A percentile compares a stretch with the other conserved stretches of the same genome.
phyloP scores from a whole-genome alignment of 257 asterid genomes.

The Fraxinus anomala region DNA sequence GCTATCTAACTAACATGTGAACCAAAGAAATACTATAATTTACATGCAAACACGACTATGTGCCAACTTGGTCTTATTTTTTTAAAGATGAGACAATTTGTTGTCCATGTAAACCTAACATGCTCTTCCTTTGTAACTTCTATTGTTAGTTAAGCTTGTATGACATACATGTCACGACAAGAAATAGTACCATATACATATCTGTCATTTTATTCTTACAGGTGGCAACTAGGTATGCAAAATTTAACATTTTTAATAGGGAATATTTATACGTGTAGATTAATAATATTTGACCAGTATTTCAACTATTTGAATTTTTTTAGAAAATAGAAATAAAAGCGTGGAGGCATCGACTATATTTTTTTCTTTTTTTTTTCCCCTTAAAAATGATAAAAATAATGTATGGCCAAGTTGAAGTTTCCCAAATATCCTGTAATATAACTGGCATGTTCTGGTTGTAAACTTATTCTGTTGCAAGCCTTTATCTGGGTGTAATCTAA shows the following conservation, averaged over 20 bases:
- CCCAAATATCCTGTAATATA: not conserved
- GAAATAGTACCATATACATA: not conserved
- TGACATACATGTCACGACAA: not conserved
- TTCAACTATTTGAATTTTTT: not conserved
- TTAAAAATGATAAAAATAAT: no score
- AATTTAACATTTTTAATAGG: not conserved
- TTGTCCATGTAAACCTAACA: not conserved
- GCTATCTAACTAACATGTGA: not conserved
- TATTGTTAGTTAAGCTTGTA: not conserved
- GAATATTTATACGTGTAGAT: not conserved
- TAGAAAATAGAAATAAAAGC: not conserved
- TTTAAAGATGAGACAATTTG: not conserved
- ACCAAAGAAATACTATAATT: not conserved
- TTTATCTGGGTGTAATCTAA: not conserved
- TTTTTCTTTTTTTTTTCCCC: no score
- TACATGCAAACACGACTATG: not conserved
- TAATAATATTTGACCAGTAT: not conserved
- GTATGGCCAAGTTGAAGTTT: not conserved
- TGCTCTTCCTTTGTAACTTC: not conserved
- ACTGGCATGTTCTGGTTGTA: not conserved
- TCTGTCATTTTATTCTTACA: not conserved
- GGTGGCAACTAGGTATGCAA: not conserved
- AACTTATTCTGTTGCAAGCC: not conserved
- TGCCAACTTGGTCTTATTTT: not conserved
- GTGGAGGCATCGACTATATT: not conserved